phyloP scores from a whole-genome alignment of 1,139 yeast species.

The Taphrina wiesneri region DNA sequence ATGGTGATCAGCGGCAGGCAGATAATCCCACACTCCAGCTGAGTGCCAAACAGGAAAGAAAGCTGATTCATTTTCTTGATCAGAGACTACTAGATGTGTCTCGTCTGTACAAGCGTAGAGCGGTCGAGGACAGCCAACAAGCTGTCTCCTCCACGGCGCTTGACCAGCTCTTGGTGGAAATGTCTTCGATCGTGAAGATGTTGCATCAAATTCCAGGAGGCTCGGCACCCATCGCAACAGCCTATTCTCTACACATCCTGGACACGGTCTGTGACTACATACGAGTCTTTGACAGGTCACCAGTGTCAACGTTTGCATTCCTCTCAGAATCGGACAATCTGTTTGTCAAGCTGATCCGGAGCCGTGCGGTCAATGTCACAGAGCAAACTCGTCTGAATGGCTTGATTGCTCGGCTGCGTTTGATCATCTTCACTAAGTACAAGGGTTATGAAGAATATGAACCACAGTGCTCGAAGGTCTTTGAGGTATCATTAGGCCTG shows the following conservation, averaged over 20 bases:
- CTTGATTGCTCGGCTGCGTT: background rate
- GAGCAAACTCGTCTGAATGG: slow-evolving; percentile 19
- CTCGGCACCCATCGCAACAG: slow-evolving; percentile 36
- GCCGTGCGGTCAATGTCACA: slow-evolving; percentile 11
- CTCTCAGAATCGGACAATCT: slow-evolving; percentile 36
- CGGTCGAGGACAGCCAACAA: slow-evolving; percentile 42
- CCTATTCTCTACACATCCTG: slow-evolving; percentile 38
- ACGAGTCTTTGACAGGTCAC: background rate
- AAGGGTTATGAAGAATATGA: slow-evolving; percentile 7
- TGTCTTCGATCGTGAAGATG: slow-evolving; percentile 54
- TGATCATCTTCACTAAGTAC: background rate
- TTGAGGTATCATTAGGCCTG: background rate
- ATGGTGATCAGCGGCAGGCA: background rate
- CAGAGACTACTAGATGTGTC: slow-evolving; percentile 59
- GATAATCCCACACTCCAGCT: background rate
- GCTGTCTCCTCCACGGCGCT: slow-evolving; percentile 42
- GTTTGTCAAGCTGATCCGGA: slow-evolving; percentile 35
- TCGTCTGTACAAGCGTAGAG: slow-evolving; percentile 62
- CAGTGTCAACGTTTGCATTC: slow-evolving; percentile 19
- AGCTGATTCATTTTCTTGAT: slow-evolving; percentile 63
- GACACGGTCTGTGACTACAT: slow-evolving; percentile 38
- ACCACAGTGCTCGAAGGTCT: background rate
- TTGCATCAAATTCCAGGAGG: slow-evolving; percentile 25
- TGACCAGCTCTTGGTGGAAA: slow-evolving; percentile 51
- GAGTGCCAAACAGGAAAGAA: slow-evolving; percentile 57